Evolutionary conservation across 1,139 yeast genomes (phyloP), one percentile per base, ranked within the genome.

Genomic region (Yamadazyma songkhlaensis): DNA sequence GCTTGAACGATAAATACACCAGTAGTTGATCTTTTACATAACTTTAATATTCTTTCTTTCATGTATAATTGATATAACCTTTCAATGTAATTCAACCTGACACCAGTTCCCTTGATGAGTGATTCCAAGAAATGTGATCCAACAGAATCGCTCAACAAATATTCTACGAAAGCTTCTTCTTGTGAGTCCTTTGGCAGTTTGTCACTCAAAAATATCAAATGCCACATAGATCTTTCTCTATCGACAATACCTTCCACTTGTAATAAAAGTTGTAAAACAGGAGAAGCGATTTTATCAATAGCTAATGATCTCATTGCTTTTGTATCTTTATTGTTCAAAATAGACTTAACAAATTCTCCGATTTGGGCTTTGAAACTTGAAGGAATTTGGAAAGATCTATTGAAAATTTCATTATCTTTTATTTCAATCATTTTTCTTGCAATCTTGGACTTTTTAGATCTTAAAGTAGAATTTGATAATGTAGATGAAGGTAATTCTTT

Each of bases 341-440:
- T 56, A 31, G 53, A 58, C 36, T 62, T 57, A 39, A 81, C 56
- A 11, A 73, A 49, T 12, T 68, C 72, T 38, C 68, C 70, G 42
- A 85, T 60, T 49, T 81, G 79, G n/a, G 66, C 68, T 45, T 79
- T 81, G 59, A 90, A 88, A 0, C 86, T 71, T 9, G 67, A 58
- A 3, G 97, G 96, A 2, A 81, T 80, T 59, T 82, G 87, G 56
- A 79, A 86, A 1, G 81, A 63, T 44, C 77, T 74, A 52, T 77
- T 69, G 53, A 81, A 84, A 48, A 81, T 87, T 9, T 77, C 81
- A 43, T 74, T 82, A 51, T 86, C 96, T 53, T 81, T 82, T 36
- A 90, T 82, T 50, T 87, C 95, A 51, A 88, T 86, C 92, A 86
- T 85, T 59, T 89, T 89, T 58, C 97, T 78, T 1, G 97, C 96